phyloP scores from a whole-genome alignment of 208 protist genomes.

The Zelonia costaricensis region DNA sequence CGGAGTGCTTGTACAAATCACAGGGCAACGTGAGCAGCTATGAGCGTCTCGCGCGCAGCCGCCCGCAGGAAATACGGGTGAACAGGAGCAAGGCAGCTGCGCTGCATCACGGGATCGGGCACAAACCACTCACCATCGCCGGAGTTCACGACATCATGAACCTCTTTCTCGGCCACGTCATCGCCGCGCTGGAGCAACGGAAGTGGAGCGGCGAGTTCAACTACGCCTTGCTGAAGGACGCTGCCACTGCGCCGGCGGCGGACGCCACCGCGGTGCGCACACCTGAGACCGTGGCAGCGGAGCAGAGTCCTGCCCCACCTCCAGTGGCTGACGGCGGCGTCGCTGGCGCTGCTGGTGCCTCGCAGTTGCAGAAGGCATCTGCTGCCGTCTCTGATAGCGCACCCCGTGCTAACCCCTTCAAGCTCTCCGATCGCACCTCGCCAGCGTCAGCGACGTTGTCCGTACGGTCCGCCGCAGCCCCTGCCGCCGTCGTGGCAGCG shows the following conservation, averaged over 20 bases:
- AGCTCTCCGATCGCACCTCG: too few species aligned
- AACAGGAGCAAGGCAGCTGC: conserved; percentile 15
- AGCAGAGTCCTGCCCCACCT: neutral
- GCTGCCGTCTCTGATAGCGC: too few species aligned
- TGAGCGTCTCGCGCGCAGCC: conserved; percentile 18
- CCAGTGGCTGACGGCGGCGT: too few species aligned
- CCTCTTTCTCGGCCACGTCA: conserved; percentile 25
- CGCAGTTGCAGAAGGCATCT: too few species aligned
- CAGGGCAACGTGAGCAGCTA: conserved; percentile 23
- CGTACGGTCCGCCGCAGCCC: too few species aligned
- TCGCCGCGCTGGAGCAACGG: conserved; percentile 15
- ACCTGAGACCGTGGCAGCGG: neutral
- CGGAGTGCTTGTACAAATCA: conserved; percentile 28
- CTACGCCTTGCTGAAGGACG: conserved; percentile 5
- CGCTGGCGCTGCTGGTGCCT: too few species aligned
- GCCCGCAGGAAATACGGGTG: conserved; percentile 12
- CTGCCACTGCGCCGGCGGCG: too few species aligned
- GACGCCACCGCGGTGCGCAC: neutral
- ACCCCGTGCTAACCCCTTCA: too few species aligned
- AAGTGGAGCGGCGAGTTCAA: conserved; percentile 29
- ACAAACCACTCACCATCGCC: conserved; percentile 23
- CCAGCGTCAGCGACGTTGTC: too few species aligned
- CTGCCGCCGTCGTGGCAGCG: too few species aligned
- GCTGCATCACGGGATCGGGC: conserved; percentile 13
- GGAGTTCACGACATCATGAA: conserved; percentile 19